phyloP scores from a whole-genome alignment of 1,139 yeast species.

The Candida pseudocylindracea region DNA sequence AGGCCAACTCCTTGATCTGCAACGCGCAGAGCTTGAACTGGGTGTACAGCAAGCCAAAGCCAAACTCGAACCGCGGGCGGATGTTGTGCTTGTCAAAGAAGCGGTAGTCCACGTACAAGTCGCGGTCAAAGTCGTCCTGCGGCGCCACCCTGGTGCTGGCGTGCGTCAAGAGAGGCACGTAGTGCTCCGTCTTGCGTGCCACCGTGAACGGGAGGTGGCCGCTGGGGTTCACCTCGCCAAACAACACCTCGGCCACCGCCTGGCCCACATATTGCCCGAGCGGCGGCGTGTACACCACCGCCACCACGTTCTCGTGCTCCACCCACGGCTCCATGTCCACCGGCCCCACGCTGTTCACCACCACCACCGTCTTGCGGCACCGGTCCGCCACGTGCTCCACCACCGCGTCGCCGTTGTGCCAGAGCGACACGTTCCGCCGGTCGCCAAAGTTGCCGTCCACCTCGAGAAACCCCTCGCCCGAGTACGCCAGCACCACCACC shows the following conservation, averaged over 20 bases:
- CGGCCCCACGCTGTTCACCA: constrained; percentile 36
- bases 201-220: constrained; percentile 44
- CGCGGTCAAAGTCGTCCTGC: constrained; percentile 25
- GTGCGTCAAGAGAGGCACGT: constrained; percentile 23
- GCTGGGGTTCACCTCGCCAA: constrained; percentile 38
- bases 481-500: constrained; percentile 25
- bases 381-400: constrained; percentile 23
- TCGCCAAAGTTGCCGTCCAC: constrained; percentile 44
- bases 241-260: constrained; percentile 19
- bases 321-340: constrained; percentile 37
- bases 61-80: constrained; percentile 37
- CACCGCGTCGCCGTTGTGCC: constrained; percentile 39
- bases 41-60: constrained; percentile 37
- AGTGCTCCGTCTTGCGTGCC: constrained; percentile 30
- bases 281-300: constrained; percentile 30
- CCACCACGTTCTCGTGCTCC: constrained; percentile 33
- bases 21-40: constrained; percentile 18
- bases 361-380: constrained; percentile 31
- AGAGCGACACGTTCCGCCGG: constrained; percentile 27
- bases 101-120: constrained; percentile 28
- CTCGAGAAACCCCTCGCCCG: constrained; percentile 38
- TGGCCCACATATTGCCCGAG: constrained; percentile 29
- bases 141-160: constrained; percentile 17
- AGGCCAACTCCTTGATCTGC: constrained; percentile 15
- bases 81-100: constrained; percentile 33